Conservation (phyloP, 2,329 filamentous ascomycete species). For the Diaporthe sp. region DNA sequence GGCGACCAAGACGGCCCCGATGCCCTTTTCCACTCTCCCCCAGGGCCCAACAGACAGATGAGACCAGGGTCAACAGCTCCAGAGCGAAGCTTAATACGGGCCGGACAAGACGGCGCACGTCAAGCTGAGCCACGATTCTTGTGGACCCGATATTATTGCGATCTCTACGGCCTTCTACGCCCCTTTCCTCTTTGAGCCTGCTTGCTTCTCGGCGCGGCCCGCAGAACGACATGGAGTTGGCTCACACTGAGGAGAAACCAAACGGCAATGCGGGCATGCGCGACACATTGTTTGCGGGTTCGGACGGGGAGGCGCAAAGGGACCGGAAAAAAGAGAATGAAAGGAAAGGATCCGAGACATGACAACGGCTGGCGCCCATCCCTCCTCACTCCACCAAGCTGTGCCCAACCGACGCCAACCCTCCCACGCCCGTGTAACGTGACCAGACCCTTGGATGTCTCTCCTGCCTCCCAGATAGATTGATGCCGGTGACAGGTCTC, state of each 20-base stretch:
- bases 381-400: not conserved
- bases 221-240: not conserved
- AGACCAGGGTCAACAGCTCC: conserved; percentile 10
- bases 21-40: not conserved
- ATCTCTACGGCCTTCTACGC: not conserved
- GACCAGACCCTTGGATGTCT: conserved; percentile 24
- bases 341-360: conserved; percentile 19
- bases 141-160: conserved; percentile 11
- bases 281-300: not conserved
- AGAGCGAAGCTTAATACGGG: not conserved
- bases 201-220: conserved; percentile 10
- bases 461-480: not conserved
- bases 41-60: conserved; percentile 2
- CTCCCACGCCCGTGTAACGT: not conserved
- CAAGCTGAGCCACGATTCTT: conserved; percentile 30
- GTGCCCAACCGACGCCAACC: not conserved
- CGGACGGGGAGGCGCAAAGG: not conserved
- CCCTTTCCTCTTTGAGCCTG: conserved; percentile 7
- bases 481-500: conserved; percentile 18
- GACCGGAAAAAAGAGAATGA: too few species aligned
- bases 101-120: not conserved
- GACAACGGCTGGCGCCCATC: not conserved
- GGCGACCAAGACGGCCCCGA: conserved; percentile 6
- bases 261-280: conserved; percentile 1
- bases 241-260: not conserved